A percentile compares a stretch with the other conserved stretches of the same genome.
These are phyloP conservation scores for Microdochium nivale DNA, from an alignment of 2,329 filamentous ascomycete genomes.

Conservation along the genomic window DNA sequence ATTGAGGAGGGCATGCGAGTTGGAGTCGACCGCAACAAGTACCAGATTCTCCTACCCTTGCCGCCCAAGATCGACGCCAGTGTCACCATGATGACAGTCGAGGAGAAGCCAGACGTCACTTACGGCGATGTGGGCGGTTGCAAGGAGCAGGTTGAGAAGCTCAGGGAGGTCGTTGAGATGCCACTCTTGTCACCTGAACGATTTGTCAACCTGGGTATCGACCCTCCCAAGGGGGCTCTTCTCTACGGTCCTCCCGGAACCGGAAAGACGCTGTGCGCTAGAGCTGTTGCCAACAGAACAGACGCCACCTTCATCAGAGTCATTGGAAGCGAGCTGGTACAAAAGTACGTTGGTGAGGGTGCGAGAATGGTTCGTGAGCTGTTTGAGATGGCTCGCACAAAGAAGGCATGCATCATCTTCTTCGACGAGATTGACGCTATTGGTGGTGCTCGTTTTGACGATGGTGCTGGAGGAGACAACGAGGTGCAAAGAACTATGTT, in stretches of 20 bases:
- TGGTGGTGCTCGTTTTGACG: constrained; percentile 91
- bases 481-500: constrained; percentile 97
- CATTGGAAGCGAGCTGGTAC: constrained; percentile 93
- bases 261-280: constrained; percentile 96
- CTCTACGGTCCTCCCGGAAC: constrained; percentile 96
- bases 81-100: constrained; percentile 99
- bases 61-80: constrained; percentile 98
- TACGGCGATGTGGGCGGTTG: constrained; percentile 98
- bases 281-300: constrained; percentile 95
- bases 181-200: constrained; percentile 91
- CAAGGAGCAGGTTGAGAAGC: constrained; percentile 99
- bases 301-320: constrained; percentile 98
- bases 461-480: constrained; percentile 93
- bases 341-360: constrained; percentile 98
- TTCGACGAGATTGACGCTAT: constrained; percentile 98
- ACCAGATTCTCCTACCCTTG: constrained; percentile 92
- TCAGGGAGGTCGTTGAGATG: constrained; percentile 98
- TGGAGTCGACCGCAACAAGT: constrained; percentile 97
- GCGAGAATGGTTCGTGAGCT: constrained; percentile 97
- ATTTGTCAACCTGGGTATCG: constrained; percentile 97
- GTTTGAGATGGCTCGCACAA: constrained; percentile 98
- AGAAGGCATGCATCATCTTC: constrained; percentile 99
- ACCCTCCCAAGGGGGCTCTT: constrained; percentile 93
- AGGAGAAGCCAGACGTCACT: constrained; percentile 98
- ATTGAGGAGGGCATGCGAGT: constrained; percentile 99